Conservation (phyloP, 257 asterid species). For the Orobanche coerulescens region DNA sequence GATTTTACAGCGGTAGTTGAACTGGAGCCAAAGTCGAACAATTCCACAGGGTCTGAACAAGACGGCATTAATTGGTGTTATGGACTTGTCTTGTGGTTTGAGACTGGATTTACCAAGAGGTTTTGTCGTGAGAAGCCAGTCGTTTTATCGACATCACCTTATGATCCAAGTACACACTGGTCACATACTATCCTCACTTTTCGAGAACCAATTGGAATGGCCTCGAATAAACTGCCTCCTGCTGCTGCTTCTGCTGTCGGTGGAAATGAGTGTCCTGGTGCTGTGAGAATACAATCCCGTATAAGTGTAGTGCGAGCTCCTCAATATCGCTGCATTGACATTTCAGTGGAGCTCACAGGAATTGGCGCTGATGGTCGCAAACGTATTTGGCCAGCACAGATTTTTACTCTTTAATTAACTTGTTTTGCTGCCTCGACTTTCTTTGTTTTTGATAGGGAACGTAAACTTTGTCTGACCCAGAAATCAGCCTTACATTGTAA, state of each 20-base stretch:
- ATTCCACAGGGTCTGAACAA: conserved; percentile 17
- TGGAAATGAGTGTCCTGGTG: conserved; percentile 56
- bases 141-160: conserved; percentile 78
- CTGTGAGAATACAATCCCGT: conserved; percentile 51
- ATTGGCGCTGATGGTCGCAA: conserved; percentile 40
- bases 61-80: conserved; percentile 45
- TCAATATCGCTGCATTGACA: conserved; percentile 85
- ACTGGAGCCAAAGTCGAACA: conserved; percentile 36
- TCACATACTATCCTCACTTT: conserved; percentile 85
- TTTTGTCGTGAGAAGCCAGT: conserved; percentile 79
- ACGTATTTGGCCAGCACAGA: conserved; percentile 61
- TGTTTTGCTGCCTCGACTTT: too few species aligned
- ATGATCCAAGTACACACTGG: conserved; percentile 79
- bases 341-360: conserved; percentile 74
- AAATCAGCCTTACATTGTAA: too few species aligned
- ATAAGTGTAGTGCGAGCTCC: conserved; percentile 66
- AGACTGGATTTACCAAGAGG: conserved; percentile 71
- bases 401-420: conserved; percentile 44
- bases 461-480: too few species aligned
- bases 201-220: conserved; percentile 70
- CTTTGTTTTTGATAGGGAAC: too few species aligned
- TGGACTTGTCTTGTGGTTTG: conserved; percentile 91
- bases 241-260: conserved; percentile 61
- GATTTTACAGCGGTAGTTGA: conserved; percentile 75
- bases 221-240: conserved; percentile 26